These are phyloP conservation scores for Aspergillus neoniger DNA, from an alignment of 2,329 filamentous ascomycete genomes.

Conservation along the genomic window DNA sequence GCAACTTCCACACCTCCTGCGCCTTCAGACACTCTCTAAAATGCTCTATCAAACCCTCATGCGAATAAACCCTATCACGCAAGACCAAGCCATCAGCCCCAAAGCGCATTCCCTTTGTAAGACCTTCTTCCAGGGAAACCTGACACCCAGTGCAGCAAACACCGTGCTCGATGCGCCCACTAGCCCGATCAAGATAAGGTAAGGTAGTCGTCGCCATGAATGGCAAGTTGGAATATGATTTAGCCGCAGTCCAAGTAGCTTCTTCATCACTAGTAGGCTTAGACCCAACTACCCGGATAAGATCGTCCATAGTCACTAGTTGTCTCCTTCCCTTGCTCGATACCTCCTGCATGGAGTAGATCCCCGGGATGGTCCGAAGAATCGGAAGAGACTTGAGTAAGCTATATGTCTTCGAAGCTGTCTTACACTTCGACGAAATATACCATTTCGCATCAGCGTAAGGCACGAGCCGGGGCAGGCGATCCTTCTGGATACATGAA, in stretches of 20 bases:
- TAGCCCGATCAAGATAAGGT: neutral
- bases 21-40: neutral
- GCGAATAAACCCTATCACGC: neutral
- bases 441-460: neutral
- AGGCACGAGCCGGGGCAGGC: neutral
- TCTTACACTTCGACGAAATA: too few relatives aligned
- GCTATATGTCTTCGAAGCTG: neutral
- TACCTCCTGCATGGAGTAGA: constrained; percentile 5
- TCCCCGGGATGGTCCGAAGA: neutral
- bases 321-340: neutral
- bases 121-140: neutral
- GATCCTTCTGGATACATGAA: neutral
- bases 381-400: neutral
- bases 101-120: neutral
- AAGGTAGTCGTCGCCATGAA: neutral
- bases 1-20: neutral
- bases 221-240: too few relatives aligned
- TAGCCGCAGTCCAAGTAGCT: too few relatives aligned
- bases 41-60: neutral
- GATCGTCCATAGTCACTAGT: neutral
- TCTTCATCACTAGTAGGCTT: too few relatives aligned
- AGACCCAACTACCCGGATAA: too few relatives aligned
- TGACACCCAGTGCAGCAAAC: constrained; percentile 7
- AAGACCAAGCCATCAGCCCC: neutral
- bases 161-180: neutral